Percentiles rank a stretch among this genome's conserved stretches.
Evolutionary conservation across 441 rosid species (phyloP).

Genomic region (Biscutella laevigata): DNA sequence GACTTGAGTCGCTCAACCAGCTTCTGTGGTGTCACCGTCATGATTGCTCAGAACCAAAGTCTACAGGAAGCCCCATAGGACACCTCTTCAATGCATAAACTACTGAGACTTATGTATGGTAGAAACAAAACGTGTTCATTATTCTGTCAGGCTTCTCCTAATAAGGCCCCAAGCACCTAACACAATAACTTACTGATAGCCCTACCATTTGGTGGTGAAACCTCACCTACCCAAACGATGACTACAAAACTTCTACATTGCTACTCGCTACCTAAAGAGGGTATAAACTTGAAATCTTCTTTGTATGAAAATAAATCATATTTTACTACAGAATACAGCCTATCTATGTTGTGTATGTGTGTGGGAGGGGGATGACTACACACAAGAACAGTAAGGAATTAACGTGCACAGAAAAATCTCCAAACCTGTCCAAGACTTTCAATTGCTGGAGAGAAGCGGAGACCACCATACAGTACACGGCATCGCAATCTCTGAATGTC

Average conservation of each 20-base stretch:
- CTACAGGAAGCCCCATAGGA: slow-evolving; percentile 87
- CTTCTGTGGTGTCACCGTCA: slow-evolving; percentile 91
- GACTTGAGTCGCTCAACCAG: slow-evolving; percentile 81
- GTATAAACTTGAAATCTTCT: not conserved
- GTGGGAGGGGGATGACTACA: not conserved
- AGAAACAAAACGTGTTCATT: not conserved
- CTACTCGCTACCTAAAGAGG: not conserved
- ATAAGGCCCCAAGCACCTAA: not conserved
- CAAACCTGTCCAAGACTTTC: slow-evolving; percentile 84
- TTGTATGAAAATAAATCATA: not conserved
- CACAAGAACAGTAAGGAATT: slow-evolving; percentile 4
- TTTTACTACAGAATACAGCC: not conserved
- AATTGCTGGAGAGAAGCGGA: slow-evolving; percentile 67
- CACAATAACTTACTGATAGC: not conserved
- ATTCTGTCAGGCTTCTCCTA: not conserved
- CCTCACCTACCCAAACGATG: not conserved
- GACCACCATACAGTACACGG: slow-evolving; percentile 65
- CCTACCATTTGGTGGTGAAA: not conserved
- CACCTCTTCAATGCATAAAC: slow-evolving; percentile 68
- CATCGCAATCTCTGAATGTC: slow-evolving; percentile 87
- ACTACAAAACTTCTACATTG: not conserved
- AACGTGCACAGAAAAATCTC: slow-evolving; percentile 17
- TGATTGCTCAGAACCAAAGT: slow-evolving; percentile 83
- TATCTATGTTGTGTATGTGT: not conserved
- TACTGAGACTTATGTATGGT: slow-evolving; percentile 14